A percentile compares a stretch with the other conserved stretches of the same genome.
phyloP scores from a whole-genome alignment of 352 stramenopile genomes.

The Aphanomyces astaci region DNA sequence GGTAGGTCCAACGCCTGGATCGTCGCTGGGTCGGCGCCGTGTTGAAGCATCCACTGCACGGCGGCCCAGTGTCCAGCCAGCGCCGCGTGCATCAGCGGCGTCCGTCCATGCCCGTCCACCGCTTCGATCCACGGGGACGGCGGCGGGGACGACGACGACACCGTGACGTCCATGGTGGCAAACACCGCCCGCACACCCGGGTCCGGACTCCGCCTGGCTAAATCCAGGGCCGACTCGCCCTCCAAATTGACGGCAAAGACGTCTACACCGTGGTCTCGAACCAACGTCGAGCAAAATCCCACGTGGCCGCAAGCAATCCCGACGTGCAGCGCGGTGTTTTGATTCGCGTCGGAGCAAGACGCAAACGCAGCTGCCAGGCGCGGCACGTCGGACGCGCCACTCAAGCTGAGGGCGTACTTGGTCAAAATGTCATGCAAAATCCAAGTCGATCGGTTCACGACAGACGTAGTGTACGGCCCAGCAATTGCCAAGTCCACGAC shows the following conservation, averaged over 20 bases:
- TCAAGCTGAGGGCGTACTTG: background rate
- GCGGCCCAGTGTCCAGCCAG: background rate
- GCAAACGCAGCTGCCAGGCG: background rate
- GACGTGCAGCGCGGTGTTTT: constrained; percentile 11
- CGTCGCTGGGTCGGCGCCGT: background rate
- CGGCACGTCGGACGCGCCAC: background rate
- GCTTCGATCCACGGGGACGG: background rate
- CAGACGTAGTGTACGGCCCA: background rate
- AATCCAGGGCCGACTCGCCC: background rate
- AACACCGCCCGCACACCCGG: background rate
- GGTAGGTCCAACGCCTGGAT: background rate
- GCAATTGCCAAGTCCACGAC: background rate
- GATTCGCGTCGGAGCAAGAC: background rate
- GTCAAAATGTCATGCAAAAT: background rate
- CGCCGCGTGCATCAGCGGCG: constrained; percentile 12
- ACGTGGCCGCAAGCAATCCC: constrained; percentile 1
- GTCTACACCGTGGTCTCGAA: background rate
- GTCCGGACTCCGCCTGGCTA: background rate
- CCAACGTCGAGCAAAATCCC: background rate
- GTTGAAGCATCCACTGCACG: constrained; percentile 15
- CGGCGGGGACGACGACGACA: background rate
- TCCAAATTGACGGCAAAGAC: constrained; percentile 3
- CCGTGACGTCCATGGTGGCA: background rate
- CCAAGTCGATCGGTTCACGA: background rate
- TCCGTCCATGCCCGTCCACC: background rate